Base-by-base conservation (phyloP, 257 asterid species). In the Nicotiana paniculata region DNA sequence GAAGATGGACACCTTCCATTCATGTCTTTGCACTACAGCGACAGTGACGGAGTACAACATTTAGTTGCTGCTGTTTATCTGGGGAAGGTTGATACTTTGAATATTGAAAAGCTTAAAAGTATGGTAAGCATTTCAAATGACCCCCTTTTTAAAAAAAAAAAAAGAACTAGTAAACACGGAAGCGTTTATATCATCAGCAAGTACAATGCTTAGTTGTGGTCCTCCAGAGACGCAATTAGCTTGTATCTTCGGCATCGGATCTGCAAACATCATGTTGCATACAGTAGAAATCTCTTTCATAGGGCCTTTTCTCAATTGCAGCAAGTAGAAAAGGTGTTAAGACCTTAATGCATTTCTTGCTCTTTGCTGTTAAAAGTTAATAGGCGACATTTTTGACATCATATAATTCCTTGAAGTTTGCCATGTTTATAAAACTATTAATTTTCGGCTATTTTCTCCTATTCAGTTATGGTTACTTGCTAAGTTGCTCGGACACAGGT, bases 41-140 rank as follows among this genome's bases (percentile, higher is more conserved):
- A 90, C 89, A 82, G 90, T 79, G 93, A 87, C 64, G 98, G 98
- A 86, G 93, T 90, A 88, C 95, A 87, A 72, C 93, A 92, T 88
- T 89, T 86, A 86, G 91, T 90, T 82, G 95, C 97, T 82, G 93
- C 97, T 90, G 99, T 89, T 87, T 96, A 93, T 88, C 79, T 96
- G 90, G 98, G 99, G 86, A 88, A 86, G 84, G 89, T 96, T 91
- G 97, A 94, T 84, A 83, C 89, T 24, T 82, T 94, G 85, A 90
- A 90, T 90, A 86, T 93, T 86, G 78, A 89, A 81, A 89, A 90
- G 86, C 84, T 94, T 55, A 92, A 92, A 80, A 80, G 81, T 88
- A 75, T 88, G 95, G 99, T 93, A 88, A 88, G 95, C 77, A 37
- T 84, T 51, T 74, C 24, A 24, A 6, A 15, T 26, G 26, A 48